Base-by-base conservation (phyloP, 371 early-diverging fungal species). In the Mucor lusitanicus region DNA sequence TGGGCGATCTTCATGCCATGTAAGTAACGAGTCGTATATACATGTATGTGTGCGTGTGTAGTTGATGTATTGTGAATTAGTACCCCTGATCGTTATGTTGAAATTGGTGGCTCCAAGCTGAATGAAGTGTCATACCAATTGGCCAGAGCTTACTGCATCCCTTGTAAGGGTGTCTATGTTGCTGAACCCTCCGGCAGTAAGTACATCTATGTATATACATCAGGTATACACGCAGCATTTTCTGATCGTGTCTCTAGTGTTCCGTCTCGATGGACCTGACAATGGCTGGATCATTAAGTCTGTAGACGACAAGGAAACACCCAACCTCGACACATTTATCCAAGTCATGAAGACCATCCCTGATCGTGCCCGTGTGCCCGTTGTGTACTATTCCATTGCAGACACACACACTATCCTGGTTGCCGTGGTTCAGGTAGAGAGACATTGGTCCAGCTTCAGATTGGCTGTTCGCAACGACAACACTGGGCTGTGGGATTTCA, bases 81-180 rank as follows among this genome's bases (percentile, higher is more conserved):
- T 61, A 92, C 94, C 12, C 94, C 95, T 5, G 84, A 88, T 77
- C 80, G 88, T 17, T 91, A 86, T 71, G 85, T 97, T 12, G 94
- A 96, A 74, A 83, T 96, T 39, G 97, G 98, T 62, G 98, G 97
- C 27, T 89, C 89, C 7, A 90, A 88, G 54, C 80, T 96, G 56
- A 92, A 96, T 73, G 88, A 94, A 67, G 80, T 96, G 3, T 92
- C 93, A 21, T 97, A 94, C 73, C 96, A 95, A 79, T 82, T 96
- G 23, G 97, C 96, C 0, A 81, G 92, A 59, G 83, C 87, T 12
- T 94, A 90, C 69, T 86, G 86, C 46, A 87, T 92, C n/a, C 93
- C 95, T 5, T 88, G 88, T n/a, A 86, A 86, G 44, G 95, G 97
- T 21, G 94, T 96, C 25, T 94, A 94, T 79, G 92, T 96, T 6